phyloP scores from a whole-genome alignment of 2,329 filamentous ascomycete genomes.

The Plectosphaerella plurivora region DNA sequence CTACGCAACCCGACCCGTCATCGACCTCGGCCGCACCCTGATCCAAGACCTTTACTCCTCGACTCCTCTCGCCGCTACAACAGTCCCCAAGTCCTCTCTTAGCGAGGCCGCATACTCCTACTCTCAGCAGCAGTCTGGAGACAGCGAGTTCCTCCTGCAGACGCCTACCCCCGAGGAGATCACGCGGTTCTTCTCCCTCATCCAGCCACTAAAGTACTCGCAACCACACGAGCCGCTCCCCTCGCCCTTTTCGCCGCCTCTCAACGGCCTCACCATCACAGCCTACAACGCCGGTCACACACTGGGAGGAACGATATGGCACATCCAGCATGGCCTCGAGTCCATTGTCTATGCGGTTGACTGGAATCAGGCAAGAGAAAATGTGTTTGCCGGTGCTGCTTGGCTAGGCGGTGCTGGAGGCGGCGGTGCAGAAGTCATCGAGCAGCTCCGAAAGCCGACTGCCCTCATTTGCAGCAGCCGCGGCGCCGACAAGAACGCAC shows the following conservation, averaged over 20 bases:
- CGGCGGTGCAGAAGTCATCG: slow-evolving; percentile 84
- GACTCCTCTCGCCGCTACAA: slow-evolving; percentile 79
- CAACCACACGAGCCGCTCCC: slow-evolving; percentile 88
- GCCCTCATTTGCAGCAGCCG: slow-evolving; percentile 89
- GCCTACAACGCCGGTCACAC: slow-evolving; percentile 97
- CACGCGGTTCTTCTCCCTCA: slow-evolving; percentile 81
- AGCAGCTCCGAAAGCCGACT: slow-evolving; percentile 88
- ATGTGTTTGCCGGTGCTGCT: slow-evolving; percentile 87
- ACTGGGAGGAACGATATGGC: slow-evolving; percentile 96
- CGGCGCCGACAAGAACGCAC: slow-evolving; percentile 67
- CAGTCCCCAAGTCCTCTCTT: slow-evolving; percentile 70
- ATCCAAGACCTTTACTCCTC: slow-evolving; percentile 91
- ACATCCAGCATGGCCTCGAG: slow-evolving; percentile 93
- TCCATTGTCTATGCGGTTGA: slow-evolving; percentile 97
- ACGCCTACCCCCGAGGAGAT: slow-evolving; percentile 86
- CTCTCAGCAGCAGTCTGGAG: slow-evolving; percentile 42
- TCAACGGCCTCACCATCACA: slow-evolving; percentile 89
- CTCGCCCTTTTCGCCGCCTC: slow-evolving; percentile 80
- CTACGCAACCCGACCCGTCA: slow-evolving; percentile 90
- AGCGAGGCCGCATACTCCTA: slow-evolving; percentile 56
- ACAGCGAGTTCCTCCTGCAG: slow-evolving; percentile 55
- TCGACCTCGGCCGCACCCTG: slow-evolving; percentile 85
- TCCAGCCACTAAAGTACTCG: slow-evolving; percentile 92
- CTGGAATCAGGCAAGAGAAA: slow-evolving; percentile 97
- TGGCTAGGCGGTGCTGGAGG: slow-evolving; percentile 82